phyloP scores from a whole-genome alignment of 1,284 basidiomycete genomes.

The Trichosporon sp. region DNA sequence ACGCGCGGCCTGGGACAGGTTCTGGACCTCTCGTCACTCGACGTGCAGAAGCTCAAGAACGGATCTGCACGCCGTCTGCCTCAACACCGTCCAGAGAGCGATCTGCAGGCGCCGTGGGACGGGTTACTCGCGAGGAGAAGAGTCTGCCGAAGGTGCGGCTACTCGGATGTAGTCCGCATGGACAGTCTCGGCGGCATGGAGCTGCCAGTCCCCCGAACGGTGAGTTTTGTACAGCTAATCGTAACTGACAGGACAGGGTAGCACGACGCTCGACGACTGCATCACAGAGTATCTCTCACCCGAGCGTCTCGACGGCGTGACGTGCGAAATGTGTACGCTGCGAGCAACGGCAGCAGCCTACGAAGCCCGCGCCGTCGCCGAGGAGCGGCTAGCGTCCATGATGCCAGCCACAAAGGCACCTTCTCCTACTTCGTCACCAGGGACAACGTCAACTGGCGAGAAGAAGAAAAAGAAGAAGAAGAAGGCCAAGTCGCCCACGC shows the following conservation, averaged over 20 bases:
- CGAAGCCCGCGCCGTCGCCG: constrained; percentile 20
- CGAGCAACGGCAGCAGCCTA: constrained; percentile 42
- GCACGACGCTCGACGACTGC: constrained; percentile 46
- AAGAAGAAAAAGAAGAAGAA: constrained; percentile 14
- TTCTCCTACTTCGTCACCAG: background rate
- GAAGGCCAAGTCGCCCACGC: constrained; percentile 2
- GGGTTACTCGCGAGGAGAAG: constrained; percentile 43
- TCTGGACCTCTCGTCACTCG: constrained; percentile 6
- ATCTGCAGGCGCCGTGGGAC: constrained; percentile 43
- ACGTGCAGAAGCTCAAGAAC: background rate
- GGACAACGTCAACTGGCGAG: background rate
- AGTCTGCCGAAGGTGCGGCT: constrained; percentile 43
- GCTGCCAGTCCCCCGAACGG: constrained; percentile 38
- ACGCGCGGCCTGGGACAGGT: constrained; percentile 20
- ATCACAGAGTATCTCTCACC: constrained; percentile 49
- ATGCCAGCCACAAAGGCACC: background rate
- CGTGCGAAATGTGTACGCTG: constrained; percentile 50
- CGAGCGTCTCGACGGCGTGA: constrained; percentile 49
- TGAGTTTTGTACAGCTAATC: constrained; percentile 21
- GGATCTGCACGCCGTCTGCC: background rate
- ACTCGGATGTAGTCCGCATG: constrained; percentile 40
- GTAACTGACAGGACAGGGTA: constrained; percentile 33
- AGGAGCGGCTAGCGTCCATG: background rate
- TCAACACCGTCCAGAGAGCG: background rate
- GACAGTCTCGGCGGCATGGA: constrained; percentile 46